Percentiles rank a stretch among this genome's conserved stretches.
Conservation (phyloP, 441 rosid genomes). For the Breynia disticha region DNA sequence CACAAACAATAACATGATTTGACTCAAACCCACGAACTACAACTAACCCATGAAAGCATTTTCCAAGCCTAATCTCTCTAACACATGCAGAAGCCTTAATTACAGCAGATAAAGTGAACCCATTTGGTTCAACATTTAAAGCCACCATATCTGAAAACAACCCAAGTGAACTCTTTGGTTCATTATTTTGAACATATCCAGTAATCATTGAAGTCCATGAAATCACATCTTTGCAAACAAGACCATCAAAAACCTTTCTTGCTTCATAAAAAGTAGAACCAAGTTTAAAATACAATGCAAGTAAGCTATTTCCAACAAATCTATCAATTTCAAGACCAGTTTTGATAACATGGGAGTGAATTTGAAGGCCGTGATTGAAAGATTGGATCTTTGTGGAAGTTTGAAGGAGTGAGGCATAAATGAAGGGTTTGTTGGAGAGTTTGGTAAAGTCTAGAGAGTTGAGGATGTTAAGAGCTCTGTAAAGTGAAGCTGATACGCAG, state of each 20-base stretch:
- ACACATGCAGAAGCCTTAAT: constrained; percentile 62
- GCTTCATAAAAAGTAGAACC: constrained; percentile 44
- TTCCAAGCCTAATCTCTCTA: constrained; percentile 39
- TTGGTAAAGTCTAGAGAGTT: constrained; percentile 27
- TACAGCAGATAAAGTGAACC: constrained; percentile 53
- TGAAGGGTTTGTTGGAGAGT: constrained; percentile 34
- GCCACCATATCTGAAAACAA: constrained; percentile 57
- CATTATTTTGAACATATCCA: constrained; percentile 40
- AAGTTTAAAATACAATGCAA: constrained; percentile 63
- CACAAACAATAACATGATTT: constrained; percentile 43
- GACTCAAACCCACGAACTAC: constrained; percentile 44
- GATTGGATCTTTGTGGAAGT: constrained; percentile 45
- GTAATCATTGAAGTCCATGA: constrained; percentile 84
- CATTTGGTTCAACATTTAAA: constrained; percentile 55
- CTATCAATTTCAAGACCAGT: constrained; percentile 62
- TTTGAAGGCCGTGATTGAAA: constrained; percentile 52
- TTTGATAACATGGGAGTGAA: constrained; percentile 59
- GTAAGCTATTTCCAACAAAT: constrained; percentile 69
- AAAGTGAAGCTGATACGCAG: constrained; percentile 42
- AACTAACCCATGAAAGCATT: constrained; percentile 59
- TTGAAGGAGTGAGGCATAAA: constrained; percentile 59
- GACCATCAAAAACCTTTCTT: constrained; percentile 48
- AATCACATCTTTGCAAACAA: constrained; percentile 46
- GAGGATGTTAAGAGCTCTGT: constrained; percentile 42
- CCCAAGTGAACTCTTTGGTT: constrained; percentile 37